phyloP scores from a whole-genome alignment of 768 basidiomycete species.

The Hygrocybe punicea region DNA sequence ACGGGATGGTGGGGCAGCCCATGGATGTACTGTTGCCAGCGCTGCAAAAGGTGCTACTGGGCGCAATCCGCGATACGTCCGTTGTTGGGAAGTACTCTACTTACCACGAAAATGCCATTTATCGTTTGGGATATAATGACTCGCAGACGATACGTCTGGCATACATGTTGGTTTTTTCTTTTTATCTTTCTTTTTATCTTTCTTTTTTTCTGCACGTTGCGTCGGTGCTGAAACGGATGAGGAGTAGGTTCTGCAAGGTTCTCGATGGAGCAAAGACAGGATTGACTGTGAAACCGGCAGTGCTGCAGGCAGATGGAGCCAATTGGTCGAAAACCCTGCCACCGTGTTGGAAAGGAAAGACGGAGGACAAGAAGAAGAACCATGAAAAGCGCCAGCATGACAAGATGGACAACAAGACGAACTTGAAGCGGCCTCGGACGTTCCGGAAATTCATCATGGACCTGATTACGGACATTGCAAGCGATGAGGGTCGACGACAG shows the following conservation, averaged over 20 bases:
- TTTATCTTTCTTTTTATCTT: no score
- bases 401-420: constrained; percentile 8
- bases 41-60: constrained; percentile 51
- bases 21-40: constrained; percentile 29
- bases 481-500: background rate
- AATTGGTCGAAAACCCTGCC: constrained; percentile 19
- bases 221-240: background rate
- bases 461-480: constrained; percentile 9
- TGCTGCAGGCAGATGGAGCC: constrained; percentile 22
- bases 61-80: constrained; percentile 42
- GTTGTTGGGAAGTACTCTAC: constrained; percentile 54
- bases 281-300: constrained; percentile 28
- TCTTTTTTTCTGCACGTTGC: background rate
- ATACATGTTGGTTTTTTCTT: constrained; percentile 36
- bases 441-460: constrained; percentile 32
- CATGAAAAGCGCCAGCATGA: background rate
- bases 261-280: constrained; percentile 50
- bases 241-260: constrained; percentile 39
- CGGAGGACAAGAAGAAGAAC: constrained; percentile 22
- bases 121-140: constrained; percentile 50
- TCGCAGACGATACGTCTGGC: constrained; percentile 51
- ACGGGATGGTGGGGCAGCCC: constrained; percentile 20
- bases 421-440: constrained; percentile 9
- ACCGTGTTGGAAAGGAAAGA: constrained; percentile 19
- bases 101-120: constrained; percentile 55